phyloP scores from a whole-genome alignment of 148 eudicot genomes.

The Silene conica region DNA sequence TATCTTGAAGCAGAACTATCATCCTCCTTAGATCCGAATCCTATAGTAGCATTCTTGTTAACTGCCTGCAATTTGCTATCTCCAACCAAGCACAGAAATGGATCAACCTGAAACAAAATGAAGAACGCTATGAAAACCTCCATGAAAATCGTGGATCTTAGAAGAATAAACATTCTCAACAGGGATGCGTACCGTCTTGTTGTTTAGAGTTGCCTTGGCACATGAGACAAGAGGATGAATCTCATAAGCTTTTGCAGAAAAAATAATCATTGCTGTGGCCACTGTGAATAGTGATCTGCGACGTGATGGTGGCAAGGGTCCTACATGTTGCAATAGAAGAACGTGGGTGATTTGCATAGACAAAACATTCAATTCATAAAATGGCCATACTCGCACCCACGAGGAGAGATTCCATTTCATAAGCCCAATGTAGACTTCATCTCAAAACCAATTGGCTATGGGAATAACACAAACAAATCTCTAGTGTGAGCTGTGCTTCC shows the following conservation, averaged over 20 bases:
- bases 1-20: constrained; percentile 55
- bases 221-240: constrained; percentile 55
- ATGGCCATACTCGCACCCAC: background rate
- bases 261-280: constrained; percentile 78
- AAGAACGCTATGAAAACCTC: constrained; percentile 5
- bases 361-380: background rate
- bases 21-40: constrained; percentile 82
- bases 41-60: constrained; percentile 34
- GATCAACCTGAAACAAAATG: constrained; percentile 59
- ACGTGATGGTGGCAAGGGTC: constrained; percentile 75
- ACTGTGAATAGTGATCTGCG: constrained; percentile 80
- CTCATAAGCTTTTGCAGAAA: constrained; percentile 77
- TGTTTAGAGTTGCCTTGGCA: constrained; percentile 60
- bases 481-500: background rate
- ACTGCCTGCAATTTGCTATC: constrained; percentile 76
- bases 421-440: background rate
- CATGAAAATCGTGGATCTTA: background rate
- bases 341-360: background rate
- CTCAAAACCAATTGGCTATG: background rate
- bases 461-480: background rate
- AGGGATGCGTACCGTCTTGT: constrained; percentile 44
- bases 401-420: background rate
- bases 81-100: constrained; percentile 69
- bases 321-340: constrained; percentile 33
- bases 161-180: background rate